Conservation (phyloP, 1,284 basidiomycete species). For the Leccinum griseonigrum region DNA sequence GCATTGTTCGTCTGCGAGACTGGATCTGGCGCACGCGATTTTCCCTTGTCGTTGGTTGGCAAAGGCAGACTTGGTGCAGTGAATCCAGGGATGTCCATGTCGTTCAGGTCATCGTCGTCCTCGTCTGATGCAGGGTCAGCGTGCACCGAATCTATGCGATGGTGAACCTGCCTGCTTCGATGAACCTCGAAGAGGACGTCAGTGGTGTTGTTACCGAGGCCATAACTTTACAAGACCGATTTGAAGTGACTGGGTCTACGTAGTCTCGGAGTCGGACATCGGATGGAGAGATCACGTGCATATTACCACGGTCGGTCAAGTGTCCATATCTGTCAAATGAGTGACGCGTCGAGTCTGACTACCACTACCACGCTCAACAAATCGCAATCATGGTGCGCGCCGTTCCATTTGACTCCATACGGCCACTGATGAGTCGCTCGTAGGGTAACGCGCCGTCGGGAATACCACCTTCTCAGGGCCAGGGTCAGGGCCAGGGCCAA, state of each 20-base stretch:
- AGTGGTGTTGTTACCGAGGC: constrained; percentile 45
- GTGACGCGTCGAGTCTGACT: constrained; percentile 55
- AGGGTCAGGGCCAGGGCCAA: constrained; percentile 42
- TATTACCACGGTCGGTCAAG: constrained; percentile 15
- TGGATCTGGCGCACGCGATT: constrained; percentile 61
- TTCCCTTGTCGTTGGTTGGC: constrained; percentile 58
- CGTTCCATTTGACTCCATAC: not conserved
- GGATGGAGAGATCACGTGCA: constrained; percentile 21
- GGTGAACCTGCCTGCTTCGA: constrained; percentile 57
- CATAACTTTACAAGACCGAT: constrained; percentile 8
- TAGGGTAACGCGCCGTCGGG: constrained; percentile 84
- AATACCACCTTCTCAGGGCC: constrained; percentile 47
- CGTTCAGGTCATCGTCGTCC: constrained; percentile 78
- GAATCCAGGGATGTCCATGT: constrained; percentile 76
- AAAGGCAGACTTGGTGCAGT: constrained; percentile 55
- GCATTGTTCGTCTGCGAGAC: constrained; percentile 44
- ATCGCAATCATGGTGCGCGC: constrained; percentile 19
- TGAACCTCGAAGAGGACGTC: constrained; percentile 67
- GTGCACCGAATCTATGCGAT: not conserved
- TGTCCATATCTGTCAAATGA: constrained; percentile 29
- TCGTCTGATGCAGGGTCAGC: constrained; percentile 39
- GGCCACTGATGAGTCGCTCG: constrained; percentile 28
- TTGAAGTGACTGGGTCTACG: not conserved
- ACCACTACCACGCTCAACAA: constrained; percentile 5
- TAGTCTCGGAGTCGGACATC: constrained; percentile 3